A percentile compares a stretch with the other conserved stretches of the same genome.
Conservation (phyloP, 2,329 filamentous ascomycete species). For the Cadophora sp. region DNA sequence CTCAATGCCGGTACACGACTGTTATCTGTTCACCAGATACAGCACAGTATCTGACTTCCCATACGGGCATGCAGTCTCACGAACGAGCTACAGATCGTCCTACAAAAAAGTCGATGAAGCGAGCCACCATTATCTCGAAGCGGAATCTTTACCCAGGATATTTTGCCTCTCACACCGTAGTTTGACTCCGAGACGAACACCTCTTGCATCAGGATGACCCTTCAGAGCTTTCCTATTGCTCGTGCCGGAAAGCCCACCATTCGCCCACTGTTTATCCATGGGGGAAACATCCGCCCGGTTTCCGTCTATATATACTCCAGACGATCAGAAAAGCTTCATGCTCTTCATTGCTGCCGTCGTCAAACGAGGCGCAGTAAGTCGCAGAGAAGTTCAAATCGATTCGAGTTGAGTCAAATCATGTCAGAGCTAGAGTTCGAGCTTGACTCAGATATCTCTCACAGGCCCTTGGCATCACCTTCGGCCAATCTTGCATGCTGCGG, state of each 20-base stretch:
- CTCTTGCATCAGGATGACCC: background rate
- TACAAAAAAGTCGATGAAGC: background rate
- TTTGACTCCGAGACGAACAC: background rate
- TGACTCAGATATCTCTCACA: constrained; percentile 15
- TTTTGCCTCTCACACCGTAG: background rate
- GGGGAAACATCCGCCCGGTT: constrained; percentile 8
- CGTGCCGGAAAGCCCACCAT: background rate
- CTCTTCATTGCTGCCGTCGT: background rate
- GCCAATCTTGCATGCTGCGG: constrained; percentile 12
- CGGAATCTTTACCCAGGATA: background rate
- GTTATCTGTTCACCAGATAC: background rate
- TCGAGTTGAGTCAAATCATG: constrained; percentile 7
- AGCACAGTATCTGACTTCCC: background rate
- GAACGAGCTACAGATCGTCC: constrained; percentile 3
- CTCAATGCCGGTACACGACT: background rate
- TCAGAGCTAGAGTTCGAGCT: background rate
- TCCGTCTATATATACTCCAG: constrained; percentile 13
- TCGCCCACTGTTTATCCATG: constrained; percentile 1
- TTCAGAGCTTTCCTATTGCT: background rate
- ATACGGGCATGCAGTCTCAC: background rate
- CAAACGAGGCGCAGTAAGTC: constrained; percentile 15
- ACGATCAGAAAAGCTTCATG: constrained; percentile 10
- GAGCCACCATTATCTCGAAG: background rate
- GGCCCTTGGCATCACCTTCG: constrained; percentile 11
- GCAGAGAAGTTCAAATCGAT: background rate